phyloP scores from a whole-genome alignment of 495 filamentous ascomycete genomes.

The Lasiosphaeriaceae sp. region DNA sequence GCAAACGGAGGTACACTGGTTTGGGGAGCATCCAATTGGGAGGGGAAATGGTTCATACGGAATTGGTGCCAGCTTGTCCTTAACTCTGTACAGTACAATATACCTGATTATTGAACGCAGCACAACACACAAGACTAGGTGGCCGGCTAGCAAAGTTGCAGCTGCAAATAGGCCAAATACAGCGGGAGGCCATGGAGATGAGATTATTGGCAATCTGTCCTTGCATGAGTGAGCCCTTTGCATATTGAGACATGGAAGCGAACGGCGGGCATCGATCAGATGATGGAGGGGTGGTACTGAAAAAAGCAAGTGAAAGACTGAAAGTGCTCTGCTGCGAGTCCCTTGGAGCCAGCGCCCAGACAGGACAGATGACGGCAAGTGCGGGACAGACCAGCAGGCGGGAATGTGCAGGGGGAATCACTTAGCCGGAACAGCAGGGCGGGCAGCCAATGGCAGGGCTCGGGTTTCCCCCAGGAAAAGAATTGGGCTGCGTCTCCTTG shows the following conservation, averaged over 20 bases:
- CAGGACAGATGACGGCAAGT: not conserved
- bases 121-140: too few species aligned
- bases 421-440: not conserved
- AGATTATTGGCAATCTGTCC: not conserved
- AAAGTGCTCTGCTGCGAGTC: too few species aligned
- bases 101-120: too few species aligned
- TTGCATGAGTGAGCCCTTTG: not conserved
- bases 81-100: too few species aligned
- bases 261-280: not conserved
- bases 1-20: not conserved
- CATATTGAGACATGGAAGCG: not conserved
- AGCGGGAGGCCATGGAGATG: not conserved
- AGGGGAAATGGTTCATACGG: not conserved
- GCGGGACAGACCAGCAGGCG: not conserved
- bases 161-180: too few species aligned
- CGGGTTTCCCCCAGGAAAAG: conserved; percentile 9
- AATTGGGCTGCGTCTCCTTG: conserved; percentile 16
- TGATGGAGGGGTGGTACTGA: too few species aligned
- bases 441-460: conserved; percentile 15
- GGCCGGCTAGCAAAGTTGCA: too few species aligned
- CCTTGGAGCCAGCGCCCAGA: too few species aligned
- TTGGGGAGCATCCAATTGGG: not conserved
- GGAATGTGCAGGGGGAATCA: not conserved
- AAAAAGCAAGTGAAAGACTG: too few species aligned
- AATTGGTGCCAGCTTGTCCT: too few species aligned